Conservation (phyloP, 2,329 filamentous ascomycete species). For the Fusarium palustre region DNA sequence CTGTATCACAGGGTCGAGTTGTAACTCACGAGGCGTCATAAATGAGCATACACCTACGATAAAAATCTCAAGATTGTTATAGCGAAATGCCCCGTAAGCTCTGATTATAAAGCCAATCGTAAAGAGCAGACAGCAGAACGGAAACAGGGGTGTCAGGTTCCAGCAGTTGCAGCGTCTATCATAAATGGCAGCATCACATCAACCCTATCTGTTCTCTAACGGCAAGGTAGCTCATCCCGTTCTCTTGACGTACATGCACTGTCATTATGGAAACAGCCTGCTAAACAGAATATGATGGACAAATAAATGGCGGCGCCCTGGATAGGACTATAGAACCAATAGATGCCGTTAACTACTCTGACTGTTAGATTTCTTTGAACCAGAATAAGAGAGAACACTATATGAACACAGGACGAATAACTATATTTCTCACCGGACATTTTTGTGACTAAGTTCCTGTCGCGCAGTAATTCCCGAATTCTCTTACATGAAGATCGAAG, state of each 20-base stretch:
- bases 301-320: slow-evolving; percentile 63
- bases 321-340: slow-evolving; percentile 62
- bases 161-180: slow-evolving; percentile 67
- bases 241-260: slow-evolving; percentile 58
- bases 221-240: not conserved
- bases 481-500: not conserved
- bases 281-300: slow-evolving; percentile 54
- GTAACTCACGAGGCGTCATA: slow-evolving; percentile 52
- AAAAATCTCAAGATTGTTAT: slow-evolving; percentile 48
- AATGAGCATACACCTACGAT: slow-evolving; percentile 52
- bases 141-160: slow-evolving; percentile 65
- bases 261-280: slow-evolving; percentile 56
- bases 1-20: not conserved
- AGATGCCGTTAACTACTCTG: slow-evolving; percentile 54
- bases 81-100: slow-evolving; percentile 50
- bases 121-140: slow-evolving; percentile 66
- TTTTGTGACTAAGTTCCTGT: not conserved
- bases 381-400: not conserved
- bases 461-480: not conserved
- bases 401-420: slow-evolving; percentile 20
- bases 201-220: no score
- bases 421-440: slow-evolving; percentile 51
- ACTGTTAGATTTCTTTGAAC: not conserved
- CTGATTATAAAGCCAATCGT: slow-evolving; percentile 65
- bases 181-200: not conserved